Percentiles rank a stretch among this genome's conserved stretches.
Conservation (phyloP, 108 stramenopile genomes). For the Pseudonitzschia delicatissima region DNA sequence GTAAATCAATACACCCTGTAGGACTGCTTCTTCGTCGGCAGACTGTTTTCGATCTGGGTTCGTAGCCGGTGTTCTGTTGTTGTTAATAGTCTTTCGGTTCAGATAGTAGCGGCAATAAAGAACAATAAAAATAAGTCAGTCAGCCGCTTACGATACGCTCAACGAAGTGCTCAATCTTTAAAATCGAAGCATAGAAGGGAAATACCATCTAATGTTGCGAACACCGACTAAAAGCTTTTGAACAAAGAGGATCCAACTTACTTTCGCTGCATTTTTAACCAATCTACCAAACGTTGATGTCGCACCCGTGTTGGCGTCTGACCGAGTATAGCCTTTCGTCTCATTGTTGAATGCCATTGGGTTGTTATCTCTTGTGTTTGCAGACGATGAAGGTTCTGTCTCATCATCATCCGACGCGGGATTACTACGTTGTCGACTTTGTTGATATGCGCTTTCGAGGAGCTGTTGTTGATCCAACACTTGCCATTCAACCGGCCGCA, state of each 20-base stretch:
- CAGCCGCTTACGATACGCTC: neutral
- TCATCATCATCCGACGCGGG: slow-evolving; percentile 30
- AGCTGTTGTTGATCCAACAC: slow-evolving; percentile 7
- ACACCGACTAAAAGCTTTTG: too few species aligned
- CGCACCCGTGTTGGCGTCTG: slow-evolving; percentile 11
- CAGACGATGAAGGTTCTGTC: slow-evolving; percentile 31
- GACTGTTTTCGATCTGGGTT: slow-evolving; percentile 8
- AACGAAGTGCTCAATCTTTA: neutral
- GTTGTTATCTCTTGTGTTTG: slow-evolving; percentile 10
- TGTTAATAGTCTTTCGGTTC: neutral
- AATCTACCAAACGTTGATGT: slow-evolving; percentile 35
- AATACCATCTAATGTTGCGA: neutral
- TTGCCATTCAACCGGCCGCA: neutral
- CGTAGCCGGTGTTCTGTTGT: slow-evolving; percentile 5
- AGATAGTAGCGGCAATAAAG: slow-evolving; percentile 1
- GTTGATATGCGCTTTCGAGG: neutral
- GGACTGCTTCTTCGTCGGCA: slow-evolving; percentile 33
- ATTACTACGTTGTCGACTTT: neutral
- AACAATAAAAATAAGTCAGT: neutral
- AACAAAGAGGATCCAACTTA: too few species aligned
- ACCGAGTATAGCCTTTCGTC: slow-evolving; percentile 15
- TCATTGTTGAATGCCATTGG: neutral
- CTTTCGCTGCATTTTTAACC: slow-evolving; percentile 25
- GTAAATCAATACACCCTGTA: slow-evolving; percentile 55
- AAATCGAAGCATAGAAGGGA: neutral